Conservation (phyloP, 257 asterid genomes). For the Voacanga thouarsii region DNA sequence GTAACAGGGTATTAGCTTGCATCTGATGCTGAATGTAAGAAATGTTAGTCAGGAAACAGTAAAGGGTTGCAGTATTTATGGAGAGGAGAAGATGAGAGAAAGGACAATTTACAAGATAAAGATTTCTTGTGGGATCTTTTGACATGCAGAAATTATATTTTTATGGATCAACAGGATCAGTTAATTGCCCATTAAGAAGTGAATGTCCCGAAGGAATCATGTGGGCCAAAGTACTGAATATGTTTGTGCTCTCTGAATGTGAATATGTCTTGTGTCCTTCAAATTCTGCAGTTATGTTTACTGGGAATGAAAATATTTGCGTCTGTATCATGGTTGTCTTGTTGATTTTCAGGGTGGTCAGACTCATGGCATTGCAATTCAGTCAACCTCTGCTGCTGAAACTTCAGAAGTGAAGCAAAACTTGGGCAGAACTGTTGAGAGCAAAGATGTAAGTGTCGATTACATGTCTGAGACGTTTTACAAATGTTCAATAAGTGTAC, state of each 20-base stretch:
- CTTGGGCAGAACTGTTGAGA: slow-evolving; percentile 34
- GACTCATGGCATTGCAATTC: slow-evolving; percentile 38
- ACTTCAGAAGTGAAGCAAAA: slow-evolving; percentile 36
- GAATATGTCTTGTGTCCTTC: neutral
- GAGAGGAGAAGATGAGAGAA: neutral
- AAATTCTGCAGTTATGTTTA: neutral
- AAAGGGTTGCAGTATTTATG: neutral
- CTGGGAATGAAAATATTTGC: slow-evolving; percentile 19
- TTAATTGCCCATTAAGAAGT: neutral
- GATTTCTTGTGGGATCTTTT: neutral
- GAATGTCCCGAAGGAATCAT: neutral
- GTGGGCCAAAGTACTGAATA: neutral
- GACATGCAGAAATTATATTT: neutral
- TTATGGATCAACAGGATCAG: neutral
- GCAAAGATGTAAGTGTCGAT: slow-evolving; percentile 49
- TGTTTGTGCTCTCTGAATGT: neutral
- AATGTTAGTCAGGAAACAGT: neutral
- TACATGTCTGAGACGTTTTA: slow-evolving; percentile 6
- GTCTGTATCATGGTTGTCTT: slow-evolving; percentile 24
- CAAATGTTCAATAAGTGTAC: neutral
- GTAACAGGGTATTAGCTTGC: neutral
- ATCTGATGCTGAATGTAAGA: neutral
- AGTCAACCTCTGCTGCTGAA: slow-evolving; percentile 43
- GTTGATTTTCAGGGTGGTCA: slow-evolving; percentile 47
- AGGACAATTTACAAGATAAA: neutral